Evolutionary conservation across 2,329 filamentous ascomycete species (phyloP).

Genomic region (Penicillium sp.): DNA sequence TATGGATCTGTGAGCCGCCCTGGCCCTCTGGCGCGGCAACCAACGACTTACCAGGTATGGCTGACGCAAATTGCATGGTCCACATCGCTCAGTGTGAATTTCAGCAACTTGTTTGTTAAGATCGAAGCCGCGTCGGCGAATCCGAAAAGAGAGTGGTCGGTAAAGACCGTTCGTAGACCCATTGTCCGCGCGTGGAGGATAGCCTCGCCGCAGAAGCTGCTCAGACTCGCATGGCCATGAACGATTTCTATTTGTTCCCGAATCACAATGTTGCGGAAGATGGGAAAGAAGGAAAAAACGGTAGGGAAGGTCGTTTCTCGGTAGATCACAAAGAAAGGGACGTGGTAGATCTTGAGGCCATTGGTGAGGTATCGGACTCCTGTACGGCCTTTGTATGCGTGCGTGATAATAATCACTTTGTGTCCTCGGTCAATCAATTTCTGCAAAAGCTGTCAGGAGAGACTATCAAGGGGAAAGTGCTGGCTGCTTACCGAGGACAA

Average conservation of each 20-base stretch:
- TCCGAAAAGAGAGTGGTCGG: constrained; percentile 93
- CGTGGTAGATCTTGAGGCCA: constrained; percentile 95
- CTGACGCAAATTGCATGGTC: constrained; percentile 98
- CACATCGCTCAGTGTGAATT: constrained; percentile 92
- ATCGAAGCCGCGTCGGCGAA: constrained; percentile 96
- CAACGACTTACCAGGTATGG: constrained; percentile 72
- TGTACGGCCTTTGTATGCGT: constrained; percentile 84
- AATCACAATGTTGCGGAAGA: constrained; percentile 94
- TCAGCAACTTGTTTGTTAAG: constrained; percentile 91
- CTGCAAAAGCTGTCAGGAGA: constrained; percentile 31
- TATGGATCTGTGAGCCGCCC: constrained; percentile 33
- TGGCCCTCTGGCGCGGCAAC: background rate
- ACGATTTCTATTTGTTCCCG: constrained; percentile 95
- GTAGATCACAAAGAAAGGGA: constrained; percentile 94
- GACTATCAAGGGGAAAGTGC: constrained; percentile 5
- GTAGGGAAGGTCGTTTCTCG: constrained; percentile 90
- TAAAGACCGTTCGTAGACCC: constrained; percentile 93
- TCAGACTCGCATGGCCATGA: constrained; percentile 92
- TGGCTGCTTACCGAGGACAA: constrained; percentile 60
- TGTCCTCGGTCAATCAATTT: constrained; percentile 97
- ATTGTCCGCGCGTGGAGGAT: constrained; percentile 93
- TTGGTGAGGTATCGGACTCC: constrained; percentile 95
- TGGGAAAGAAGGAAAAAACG: constrained; percentile 96
- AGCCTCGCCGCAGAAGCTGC: constrained; percentile 87
- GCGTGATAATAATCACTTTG: constrained; percentile 96